Evolutionary conservation across 176 grass and related monocot genomes (phyloP).

Genomic region (Oryza officinalis): DNA sequence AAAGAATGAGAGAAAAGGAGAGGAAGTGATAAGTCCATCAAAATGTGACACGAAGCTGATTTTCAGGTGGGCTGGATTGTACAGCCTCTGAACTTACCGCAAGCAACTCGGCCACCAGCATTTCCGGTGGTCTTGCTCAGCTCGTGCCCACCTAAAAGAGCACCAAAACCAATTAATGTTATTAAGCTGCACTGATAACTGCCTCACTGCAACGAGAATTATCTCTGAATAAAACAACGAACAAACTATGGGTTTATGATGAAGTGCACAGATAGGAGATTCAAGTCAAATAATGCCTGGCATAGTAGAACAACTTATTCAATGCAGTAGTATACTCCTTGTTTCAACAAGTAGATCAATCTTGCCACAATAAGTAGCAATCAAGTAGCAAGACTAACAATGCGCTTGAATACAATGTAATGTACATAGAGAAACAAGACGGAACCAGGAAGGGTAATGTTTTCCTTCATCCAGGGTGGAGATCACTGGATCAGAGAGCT

Average conservation of each 20-base stretch:
- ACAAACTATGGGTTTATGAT: background rate
- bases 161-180: background rate
- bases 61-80: background rate
- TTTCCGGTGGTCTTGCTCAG: constrained; percentile 85
- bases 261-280: background rate
- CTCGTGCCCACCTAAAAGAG: constrained; percentile 69
- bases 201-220: background rate
- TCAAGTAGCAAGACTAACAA: background rate
- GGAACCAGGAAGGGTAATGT: background rate
- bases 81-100: constrained; percentile 42
- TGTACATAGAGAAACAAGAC: background rate
- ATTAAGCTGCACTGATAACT: background rate
- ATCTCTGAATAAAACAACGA: background rate
- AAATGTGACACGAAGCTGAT: background rate
- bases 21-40: background rate
- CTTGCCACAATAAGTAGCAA: background rate
- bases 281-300: background rate
- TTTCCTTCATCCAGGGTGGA: background rate
- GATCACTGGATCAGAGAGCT: background rate
- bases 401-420: background rate
- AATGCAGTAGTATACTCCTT: background rate
- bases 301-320: background rate
- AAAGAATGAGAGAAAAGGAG: background rate
- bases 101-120: constrained; percentile 76
- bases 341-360: background rate